Evolutionary conservation across 2,329 filamentous ascomycete genomes (phyloP).

Genomic region (Orbilia blumenaviensis): DNA sequence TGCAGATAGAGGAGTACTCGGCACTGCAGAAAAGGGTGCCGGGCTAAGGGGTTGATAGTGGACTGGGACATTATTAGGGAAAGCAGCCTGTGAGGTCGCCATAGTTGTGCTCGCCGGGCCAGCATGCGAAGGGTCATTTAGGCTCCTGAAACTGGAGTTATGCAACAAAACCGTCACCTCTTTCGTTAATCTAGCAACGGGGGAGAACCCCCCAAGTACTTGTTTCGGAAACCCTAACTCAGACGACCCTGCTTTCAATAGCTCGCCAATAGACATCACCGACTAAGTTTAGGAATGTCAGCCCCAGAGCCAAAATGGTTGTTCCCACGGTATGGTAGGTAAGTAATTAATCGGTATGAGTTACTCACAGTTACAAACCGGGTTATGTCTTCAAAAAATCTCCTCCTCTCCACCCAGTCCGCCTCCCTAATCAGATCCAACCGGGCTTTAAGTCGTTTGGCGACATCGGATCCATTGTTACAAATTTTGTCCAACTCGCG

Average conservation of each 20-base stretch:
- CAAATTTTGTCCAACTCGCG: constrained; percentile 57
- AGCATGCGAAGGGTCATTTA: constrained; percentile 52
- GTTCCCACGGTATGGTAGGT: background rate
- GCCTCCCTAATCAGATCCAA: constrained; percentile 57
- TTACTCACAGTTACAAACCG: constrained; percentile 57
- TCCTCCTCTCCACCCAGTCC: constrained; percentile 55
- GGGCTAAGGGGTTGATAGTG: constrained; percentile 55
- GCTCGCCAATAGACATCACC: constrained; percentile 57
- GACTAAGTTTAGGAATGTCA: constrained; percentile 48
- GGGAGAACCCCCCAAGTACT: constrained; percentile 56
- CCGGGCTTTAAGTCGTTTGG: constrained; percentile 55
- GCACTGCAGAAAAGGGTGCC: constrained; percentile 55
- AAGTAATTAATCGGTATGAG: too few relatives aligned
- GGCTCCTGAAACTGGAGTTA: constrained; percentile 55
- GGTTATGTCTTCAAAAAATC: constrained; percentile 58
- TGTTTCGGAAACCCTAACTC: constrained; percentile 57
- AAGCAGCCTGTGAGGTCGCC: constrained; percentile 7
- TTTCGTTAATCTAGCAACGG: constrained; percentile 57
- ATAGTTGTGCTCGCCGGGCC: constrained; percentile 15
- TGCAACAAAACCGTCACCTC: constrained; percentile 57
- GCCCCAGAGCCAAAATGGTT: background rate
- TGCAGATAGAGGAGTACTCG: constrained; percentile 57
- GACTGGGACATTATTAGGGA: constrained; percentile 35
- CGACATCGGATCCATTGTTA: constrained; percentile 55
- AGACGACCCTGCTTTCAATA: constrained; percentile 56